These are phyloP conservation scores for Nemania sp. DNA, from an alignment of 2,329 filamentous ascomycete species.

Conservation along the genomic window DNA sequence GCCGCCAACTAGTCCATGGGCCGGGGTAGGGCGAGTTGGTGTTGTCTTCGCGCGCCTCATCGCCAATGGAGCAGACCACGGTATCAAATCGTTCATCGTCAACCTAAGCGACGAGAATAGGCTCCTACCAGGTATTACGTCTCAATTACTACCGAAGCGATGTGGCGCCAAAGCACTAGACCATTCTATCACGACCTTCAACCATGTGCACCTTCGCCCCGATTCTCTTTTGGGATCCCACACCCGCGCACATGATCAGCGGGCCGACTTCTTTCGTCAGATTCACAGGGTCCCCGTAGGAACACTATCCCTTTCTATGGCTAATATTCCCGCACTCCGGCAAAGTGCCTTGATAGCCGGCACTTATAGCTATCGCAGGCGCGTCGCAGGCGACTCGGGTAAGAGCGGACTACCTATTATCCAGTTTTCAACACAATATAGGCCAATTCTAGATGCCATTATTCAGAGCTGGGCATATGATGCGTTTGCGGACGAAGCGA, in stretches of 20 bases:
- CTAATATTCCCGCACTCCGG: conserved; percentile 36
- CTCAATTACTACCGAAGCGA: conserved; percentile 44
- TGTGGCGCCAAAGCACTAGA: conserved; percentile 49
- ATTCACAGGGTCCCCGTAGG: conserved; percentile 47
- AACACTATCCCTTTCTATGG: conserved; percentile 44
- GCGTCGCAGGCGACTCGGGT: conserved; percentile 22
- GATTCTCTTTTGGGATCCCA: conserved; percentile 48
- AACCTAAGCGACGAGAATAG: conserved; percentile 43
- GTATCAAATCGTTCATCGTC: conserved; percentile 52
- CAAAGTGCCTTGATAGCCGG: conserved; percentile 41
- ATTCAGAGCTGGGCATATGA: conserved; percentile 40
- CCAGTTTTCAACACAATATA: conserved; percentile 46
- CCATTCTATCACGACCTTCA: conserved; percentile 52
- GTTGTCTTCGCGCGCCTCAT: conserved; percentile 53
- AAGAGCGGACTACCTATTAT: conserved; percentile 39
- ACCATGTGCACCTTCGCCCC: conserved; percentile 47
- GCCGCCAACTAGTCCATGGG: conserved; percentile 45
- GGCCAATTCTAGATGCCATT: conserved; percentile 43
- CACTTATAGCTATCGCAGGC: conserved; percentile 40
- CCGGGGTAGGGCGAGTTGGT: conserved; percentile 47
- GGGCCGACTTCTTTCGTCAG: conserved; percentile 46
- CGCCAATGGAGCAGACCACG: conserved; percentile 43
- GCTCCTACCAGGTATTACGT: conserved; percentile 49
- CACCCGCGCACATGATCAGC: conserved; percentile 37
- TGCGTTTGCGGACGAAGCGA: conserved; percentile 38